Percentiles rank a stretch among this genome's conserved stretches.
These are phyloP conservation scores for Zarea fungicola DNA, from an alignment of 2,329 filamentous ascomycete species.

Conservation along the genomic window DNA sequence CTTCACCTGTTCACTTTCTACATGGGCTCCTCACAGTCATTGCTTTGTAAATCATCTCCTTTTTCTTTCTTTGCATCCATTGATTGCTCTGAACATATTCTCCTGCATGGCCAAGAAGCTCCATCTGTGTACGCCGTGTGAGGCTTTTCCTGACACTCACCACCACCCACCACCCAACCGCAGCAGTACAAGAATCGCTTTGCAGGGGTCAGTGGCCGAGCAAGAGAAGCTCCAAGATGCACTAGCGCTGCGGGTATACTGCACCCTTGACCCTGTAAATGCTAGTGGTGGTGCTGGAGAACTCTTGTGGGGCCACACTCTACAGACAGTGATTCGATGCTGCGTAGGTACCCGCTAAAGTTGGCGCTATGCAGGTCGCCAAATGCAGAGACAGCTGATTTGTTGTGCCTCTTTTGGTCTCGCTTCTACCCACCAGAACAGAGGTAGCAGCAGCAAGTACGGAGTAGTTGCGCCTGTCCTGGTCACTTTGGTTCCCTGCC, in stretches of 20 bases:
- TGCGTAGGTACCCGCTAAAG: neutral
- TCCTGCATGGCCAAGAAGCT: too few relatives aligned
- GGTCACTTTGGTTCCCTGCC: too few relatives aligned
- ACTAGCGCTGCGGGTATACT: neutral
- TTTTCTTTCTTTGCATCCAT: neutral
- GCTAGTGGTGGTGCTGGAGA: too few relatives aligned
- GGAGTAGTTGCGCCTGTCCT: too few relatives aligned
- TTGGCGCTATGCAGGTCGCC: neutral
- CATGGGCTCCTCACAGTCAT: too few relatives aligned
- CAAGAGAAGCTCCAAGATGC: neutral
- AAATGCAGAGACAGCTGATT: neutral
- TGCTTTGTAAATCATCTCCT: too few relatives aligned
- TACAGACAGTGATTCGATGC: neutral
- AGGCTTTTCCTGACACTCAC: slow-evolving; percentile 9
- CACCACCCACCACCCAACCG: neutral
- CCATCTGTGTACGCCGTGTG: slow-evolving; percentile 2
- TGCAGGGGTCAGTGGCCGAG: slow-evolving; percentile 5
- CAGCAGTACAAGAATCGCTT: neutral
- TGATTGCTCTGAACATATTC: neutral
- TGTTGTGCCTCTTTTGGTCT: neutral
- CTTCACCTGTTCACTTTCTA: too few relatives aligned
- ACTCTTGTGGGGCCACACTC: neutral
- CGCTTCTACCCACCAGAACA: too few relatives aligned
- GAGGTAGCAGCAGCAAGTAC: too few relatives aligned
- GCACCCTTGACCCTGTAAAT: too few relatives aligned